phyloP scores from a whole-genome alignment of 2,329 filamentous ascomycete species.

The Trichoderma atroviride region DNA sequence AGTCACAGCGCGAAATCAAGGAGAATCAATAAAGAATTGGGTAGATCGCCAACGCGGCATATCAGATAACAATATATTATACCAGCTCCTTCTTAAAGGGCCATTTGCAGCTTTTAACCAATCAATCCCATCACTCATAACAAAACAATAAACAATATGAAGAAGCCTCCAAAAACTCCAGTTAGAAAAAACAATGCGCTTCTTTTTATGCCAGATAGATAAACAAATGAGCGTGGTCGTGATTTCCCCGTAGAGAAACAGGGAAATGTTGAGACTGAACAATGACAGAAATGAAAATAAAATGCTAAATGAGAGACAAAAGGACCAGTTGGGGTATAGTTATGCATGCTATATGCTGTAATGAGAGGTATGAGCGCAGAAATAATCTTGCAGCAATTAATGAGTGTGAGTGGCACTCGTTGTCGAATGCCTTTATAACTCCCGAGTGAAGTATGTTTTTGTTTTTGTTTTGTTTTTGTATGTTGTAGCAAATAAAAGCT shows the following conservation, averaged over 20 bases:
- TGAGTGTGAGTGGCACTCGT: not conserved
- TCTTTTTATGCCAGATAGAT: constrained; percentile 14
- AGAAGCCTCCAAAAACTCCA: constrained; percentile 15
- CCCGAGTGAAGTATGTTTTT: not conserved
- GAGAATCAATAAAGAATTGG: not conserved
- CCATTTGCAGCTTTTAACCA: not conserved
- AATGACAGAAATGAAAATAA: not conserved
- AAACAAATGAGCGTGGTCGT: constrained; percentile 16
- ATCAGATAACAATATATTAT: constrained; percentile 4
- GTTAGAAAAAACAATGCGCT: not conserved
- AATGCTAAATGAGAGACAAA: not conserved
- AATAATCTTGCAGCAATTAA: constrained; percentile 8
- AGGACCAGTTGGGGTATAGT: constrained; percentile 19
- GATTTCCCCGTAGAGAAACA: not conserved
- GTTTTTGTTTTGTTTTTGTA: no score
- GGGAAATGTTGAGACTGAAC: not conserved
- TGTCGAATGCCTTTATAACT: not conserved
- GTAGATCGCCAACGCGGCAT: not conserved
- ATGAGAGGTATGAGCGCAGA: constrained; percentile 16
- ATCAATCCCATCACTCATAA: not conserved
- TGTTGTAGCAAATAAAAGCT: not conserved
- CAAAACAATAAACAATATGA: not conserved
- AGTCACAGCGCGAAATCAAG: not conserved
- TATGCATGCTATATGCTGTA: constrained; percentile 6
- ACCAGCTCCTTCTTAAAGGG: not conserved